Percentiles rank a stretch among this genome's conserved stretches.
Conservation (phyloP, 2,329 filamentous ascomycete species). For the Lasiodiplodia gonubiensis region DNA sequence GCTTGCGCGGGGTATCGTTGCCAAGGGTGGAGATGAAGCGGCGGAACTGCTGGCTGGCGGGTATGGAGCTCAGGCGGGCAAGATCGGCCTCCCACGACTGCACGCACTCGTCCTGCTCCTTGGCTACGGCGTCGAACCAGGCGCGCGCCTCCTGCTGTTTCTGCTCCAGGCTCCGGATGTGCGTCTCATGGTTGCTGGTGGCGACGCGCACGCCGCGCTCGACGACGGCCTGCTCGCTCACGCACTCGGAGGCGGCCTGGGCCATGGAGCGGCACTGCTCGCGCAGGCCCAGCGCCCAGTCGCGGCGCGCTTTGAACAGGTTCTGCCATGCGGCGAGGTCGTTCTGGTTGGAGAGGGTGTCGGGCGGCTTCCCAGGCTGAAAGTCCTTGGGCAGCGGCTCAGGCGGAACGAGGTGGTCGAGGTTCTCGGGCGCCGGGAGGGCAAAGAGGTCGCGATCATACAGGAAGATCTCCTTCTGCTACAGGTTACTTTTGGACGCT, state of each 20-base stretch:
- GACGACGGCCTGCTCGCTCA: slow-evolving; percentile 76
- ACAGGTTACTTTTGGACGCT: slow-evolving; percentile 1
- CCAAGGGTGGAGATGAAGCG: slow-evolving; percentile 45
- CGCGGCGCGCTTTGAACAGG: slow-evolving; percentile 78
- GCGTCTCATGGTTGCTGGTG: slow-evolving; percentile 80
- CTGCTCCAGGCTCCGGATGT: slow-evolving; percentile 72
- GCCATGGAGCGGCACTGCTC: slow-evolving; percentile 73
- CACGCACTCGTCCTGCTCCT: slow-evolving; percentile 69
- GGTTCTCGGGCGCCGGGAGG: slow-evolving; percentile 56
- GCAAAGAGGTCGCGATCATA: slow-evolving; percentile 74
- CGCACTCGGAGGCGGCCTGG: slow-evolving; percentile 66
- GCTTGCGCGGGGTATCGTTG: slow-evolving; percentile 33
- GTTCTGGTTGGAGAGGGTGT: slow-evolving; percentile 78
- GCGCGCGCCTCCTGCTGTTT: slow-evolving; percentile 73
- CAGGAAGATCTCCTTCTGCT: slow-evolving; percentile 83
- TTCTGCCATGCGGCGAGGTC: slow-evolving; percentile 87
- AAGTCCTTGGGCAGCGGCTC: slow-evolving; percentile 63
- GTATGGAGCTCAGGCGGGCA: slow-evolving; percentile 66
- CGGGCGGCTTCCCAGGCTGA: slow-evolving; percentile 70
- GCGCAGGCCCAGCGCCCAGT: slow-evolving; percentile 76
- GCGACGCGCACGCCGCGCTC: slow-evolving; percentile 82
- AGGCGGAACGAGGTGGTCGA: slow-evolving; percentile 55
- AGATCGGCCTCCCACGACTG: slow-evolving; percentile 73
- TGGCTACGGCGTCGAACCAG: slow-evolving; percentile 71
- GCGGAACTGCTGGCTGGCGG: slow-evolving; percentile 70